These are phyloP conservation scores for Fusarium sp. DNA, from an alignment of 2,329 filamentous ascomycete genomes.

Conservation along the genomic window DNA sequence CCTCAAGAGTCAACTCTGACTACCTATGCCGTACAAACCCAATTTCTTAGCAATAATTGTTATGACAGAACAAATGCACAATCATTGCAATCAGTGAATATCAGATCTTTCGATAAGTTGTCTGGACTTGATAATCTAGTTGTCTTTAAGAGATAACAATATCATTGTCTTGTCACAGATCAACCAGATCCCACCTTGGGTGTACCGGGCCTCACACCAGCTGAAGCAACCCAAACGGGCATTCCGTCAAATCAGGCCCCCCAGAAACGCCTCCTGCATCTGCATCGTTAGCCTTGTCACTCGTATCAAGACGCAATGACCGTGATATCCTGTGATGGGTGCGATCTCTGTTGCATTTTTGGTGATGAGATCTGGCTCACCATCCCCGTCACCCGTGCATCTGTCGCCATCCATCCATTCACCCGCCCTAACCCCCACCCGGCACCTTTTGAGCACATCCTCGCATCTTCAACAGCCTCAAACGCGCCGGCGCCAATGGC, in stretches of 20 bases:
- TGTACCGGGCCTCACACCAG: neutral
- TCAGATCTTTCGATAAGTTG: neutral
- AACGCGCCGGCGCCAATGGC: conserved; percentile 30
- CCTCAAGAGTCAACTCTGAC: neutral
- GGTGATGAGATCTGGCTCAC: conserved; percentile 2
- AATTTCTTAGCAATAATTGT: neutral
- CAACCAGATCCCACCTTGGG: neutral
- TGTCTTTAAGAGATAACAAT: neutral
- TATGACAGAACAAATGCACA: neutral
- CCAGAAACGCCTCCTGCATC: neutral
- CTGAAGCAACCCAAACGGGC: neutral
- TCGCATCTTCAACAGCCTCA: conserved; percentile 34
- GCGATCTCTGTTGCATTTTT: neutral
- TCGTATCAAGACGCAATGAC: neutral
- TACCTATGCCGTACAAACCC: neutral
- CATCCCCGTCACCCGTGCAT: conserved; percentile 7
- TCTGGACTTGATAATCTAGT: neutral
- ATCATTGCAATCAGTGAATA: neutral
- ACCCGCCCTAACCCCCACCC: conserved; percentile 17
- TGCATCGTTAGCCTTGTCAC: neutral
- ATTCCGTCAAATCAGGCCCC: neutral
- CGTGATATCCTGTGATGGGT: conserved; percentile 9
- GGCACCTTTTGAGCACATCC: neutral
- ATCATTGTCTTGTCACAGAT: neutral
- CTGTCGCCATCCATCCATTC: conserved; percentile 1